phyloP scores from a whole-genome alignment of 495 filamentous ascomycete genomes.

The Neohortaea acidophila region DNA sequence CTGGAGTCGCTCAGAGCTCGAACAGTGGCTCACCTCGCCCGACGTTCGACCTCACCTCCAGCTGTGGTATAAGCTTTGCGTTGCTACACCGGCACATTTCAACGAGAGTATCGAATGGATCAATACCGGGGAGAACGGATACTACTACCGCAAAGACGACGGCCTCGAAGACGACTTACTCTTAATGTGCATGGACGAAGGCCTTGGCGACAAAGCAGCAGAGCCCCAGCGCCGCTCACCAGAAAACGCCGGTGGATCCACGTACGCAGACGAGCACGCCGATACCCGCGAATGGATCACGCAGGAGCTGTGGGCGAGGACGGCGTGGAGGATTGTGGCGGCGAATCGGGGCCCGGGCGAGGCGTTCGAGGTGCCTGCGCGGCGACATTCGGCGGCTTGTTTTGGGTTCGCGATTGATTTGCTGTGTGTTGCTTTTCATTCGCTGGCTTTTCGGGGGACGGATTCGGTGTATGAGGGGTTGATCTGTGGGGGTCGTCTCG shows the following conservation, averaged over 20 bases:
- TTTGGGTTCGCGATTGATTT: slow-evolving; percentile 7
- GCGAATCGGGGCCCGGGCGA: not conserved
- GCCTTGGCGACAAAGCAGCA: not conserved
- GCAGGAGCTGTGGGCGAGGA: slow-evolving; percentile 8
- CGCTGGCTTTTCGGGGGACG: slow-evolving; percentile 7
- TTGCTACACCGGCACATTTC: not conserved
- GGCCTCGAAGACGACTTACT: slow-evolving; percentile 8
- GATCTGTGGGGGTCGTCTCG: too few species aligned
- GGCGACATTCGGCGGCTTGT: not conserved
- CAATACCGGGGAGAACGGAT: slow-evolving; percentile 5
- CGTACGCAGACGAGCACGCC: not conserved
- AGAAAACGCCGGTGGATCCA: not conserved
- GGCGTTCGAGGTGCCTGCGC: not conserved
- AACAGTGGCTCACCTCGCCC: slow-evolving; percentile 4
- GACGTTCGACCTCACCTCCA: slow-evolving; percentile 5
- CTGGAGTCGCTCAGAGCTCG: not conserved
- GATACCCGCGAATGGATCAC: slow-evolving; percentile 3
- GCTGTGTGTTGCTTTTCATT: slow-evolving; percentile 7
- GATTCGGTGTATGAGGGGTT: not conserved
- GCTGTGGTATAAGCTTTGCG: slow-evolving; percentile 5
- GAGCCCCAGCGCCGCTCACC: not conserved
- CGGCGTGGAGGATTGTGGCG: slow-evolving; percentile 5
- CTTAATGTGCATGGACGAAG: slow-evolving; percentile 6
- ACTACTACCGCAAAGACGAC: slow-evolving; percentile 2
- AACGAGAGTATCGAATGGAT: slow-evolving; percentile 9